Evolutionary conservation across 176 grass and related monocot genomes (phyloP).

Genomic region (Rhynchospora breviuscula): DNA sequence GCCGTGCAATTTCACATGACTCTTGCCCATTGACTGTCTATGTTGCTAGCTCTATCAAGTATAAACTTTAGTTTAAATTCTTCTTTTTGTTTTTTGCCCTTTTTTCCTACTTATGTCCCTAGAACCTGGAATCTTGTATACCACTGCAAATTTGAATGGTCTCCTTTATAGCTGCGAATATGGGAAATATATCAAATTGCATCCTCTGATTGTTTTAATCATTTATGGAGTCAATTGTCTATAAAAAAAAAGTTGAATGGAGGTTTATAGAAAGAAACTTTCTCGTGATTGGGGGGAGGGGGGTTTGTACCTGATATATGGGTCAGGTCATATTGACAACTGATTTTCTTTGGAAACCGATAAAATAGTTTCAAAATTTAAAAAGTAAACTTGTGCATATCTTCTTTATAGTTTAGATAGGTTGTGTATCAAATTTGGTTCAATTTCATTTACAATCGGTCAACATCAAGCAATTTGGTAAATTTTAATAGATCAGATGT

Average conservation of each 20-base stretch:
- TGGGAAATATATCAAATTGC: neutral
- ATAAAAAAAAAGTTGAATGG: neutral
- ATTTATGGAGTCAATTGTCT: neutral
- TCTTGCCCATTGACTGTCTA: constrained; percentile 81
- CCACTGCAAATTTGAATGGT: neutral
- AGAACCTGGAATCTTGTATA: neutral
- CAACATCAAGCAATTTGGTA: no score
- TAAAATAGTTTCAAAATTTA: no score
- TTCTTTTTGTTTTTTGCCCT: neutral
- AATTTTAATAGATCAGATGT: no score
- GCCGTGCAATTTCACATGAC: constrained; percentile 81
- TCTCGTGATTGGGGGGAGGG: neutral
- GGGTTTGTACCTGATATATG: neutral
- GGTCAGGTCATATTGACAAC: no score
- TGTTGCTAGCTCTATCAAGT: constrained; percentile 89
- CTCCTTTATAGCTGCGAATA: neutral
- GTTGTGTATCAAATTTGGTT: no score
- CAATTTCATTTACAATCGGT: no score
- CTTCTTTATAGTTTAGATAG: no score
- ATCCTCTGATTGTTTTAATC: neutral
- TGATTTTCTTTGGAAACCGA: no score
- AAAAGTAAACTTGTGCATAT: no score
- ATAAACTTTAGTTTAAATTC: constrained; percentile 16
- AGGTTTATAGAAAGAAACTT: neutral
- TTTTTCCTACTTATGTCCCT: neutral